phyloP scores from a whole-genome alignment of 1,139 yeast species.

The Blastobotrys ciferrii region DNA sequence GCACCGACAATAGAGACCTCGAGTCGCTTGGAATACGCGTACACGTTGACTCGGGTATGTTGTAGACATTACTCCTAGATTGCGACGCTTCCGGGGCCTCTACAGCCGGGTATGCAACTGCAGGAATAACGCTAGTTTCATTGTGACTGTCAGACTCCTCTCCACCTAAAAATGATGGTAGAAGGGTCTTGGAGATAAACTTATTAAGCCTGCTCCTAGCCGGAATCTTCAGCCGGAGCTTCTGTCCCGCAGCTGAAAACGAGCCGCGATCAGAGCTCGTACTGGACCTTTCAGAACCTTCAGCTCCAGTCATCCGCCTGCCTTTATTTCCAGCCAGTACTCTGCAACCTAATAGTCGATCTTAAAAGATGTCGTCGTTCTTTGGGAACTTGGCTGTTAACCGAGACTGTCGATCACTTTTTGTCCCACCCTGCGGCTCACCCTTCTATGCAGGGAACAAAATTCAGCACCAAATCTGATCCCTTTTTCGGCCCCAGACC shows the following conservation, averaged over 20 bases:
- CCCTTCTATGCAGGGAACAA: no score
- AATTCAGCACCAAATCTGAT: no score
- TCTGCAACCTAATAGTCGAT: no score
- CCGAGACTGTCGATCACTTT: not conserved
- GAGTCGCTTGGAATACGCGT: not conserved
- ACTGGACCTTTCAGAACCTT: not conserved
- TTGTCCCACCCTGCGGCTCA: no score
- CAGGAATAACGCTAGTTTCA: not conserved
- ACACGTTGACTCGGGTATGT: not conserved
- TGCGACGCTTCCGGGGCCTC: not conserved
- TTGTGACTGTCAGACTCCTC: not conserved
- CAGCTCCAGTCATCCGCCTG: not conserved
- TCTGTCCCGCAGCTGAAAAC: not conserved
- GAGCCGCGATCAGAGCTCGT: not conserved
- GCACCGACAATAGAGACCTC: conserved; percentile 9
- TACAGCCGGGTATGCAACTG: not conserved
- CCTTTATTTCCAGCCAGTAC: not conserved
- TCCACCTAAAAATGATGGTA: not conserved
- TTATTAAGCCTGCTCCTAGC: not conserved
- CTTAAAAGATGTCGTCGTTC: no score
- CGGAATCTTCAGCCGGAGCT: not conserved
- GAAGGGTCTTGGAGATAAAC: not conserved
- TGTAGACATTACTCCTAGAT: not conserved
- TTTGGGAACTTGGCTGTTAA: no score
- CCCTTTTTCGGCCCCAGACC: no score